Evolutionary conservation across 805 yeast species (phyloP), one percentile per base, ranked within the genome.

Genomic region (Nakazawaea wyomingensis): DNA sequence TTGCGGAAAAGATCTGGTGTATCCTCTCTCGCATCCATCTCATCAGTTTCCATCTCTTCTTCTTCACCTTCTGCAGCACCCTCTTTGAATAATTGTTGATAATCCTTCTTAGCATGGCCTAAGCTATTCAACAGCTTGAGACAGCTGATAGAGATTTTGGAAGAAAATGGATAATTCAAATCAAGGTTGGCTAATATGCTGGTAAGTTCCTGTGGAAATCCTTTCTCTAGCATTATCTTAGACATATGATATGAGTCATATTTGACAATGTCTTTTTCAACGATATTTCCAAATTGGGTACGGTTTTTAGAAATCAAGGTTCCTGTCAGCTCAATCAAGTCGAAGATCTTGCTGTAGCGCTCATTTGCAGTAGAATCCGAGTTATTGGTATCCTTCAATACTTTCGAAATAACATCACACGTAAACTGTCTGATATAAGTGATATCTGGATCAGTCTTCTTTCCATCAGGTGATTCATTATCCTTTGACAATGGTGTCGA

Each of bases 1-100:
- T 93, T 90, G 31, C 83, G 69, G 61, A 91, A 80, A 54, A 90
- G 67, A 57, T 90, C 90, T 0, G 95, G 89, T 0, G 89, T 77
- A 41, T 87, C 91, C 41, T 84, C 95, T 24, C 72, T 57, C 5
- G 60, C 63, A 29, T 75, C 79, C 22, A 69, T 65, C 29, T 82
- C 87, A 21, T 74, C 78, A n/a, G 78, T 85, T 17, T 63, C 75
- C 36, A 54, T 40, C 14, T 66, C 74, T 21, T 76, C 74, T 30
- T 81, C 91, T 26, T 76, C 81, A 34, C 71, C 76, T 30, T 69
- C 79, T 5, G 54, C 64, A n/a, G 59, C 65, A 18, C 57, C 57
- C 5, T 71, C 72, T 46, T 74, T 78, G 55, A 84, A 82, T 3
- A 71, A 58, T 1, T 77, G 80, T 26, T 76, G 85, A 48, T 71